Base-by-base conservation (phyloP, 768 basidiomycete genomes). In the Boletus rex-veris region DNA sequence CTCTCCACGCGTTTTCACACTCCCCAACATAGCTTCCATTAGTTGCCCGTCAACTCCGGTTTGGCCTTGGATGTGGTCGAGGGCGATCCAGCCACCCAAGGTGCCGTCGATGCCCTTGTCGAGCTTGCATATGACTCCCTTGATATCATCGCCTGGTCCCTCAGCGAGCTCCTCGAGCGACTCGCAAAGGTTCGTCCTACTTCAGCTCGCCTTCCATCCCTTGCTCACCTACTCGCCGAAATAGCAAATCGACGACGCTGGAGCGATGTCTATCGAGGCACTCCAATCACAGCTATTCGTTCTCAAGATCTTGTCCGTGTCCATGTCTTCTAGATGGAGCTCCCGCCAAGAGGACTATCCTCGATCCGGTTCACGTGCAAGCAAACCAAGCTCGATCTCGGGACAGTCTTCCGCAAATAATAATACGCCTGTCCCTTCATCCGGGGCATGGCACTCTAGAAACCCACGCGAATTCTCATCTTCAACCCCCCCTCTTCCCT, bases 41-140 rank as follows among this genome's bases (percentile, higher is more conserved):
- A 97, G 94, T 79, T 97, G 9, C 94, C 93, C 50, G 86, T 83
- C 65, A 80, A 91, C 71, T 93, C 93, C 31, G 93, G 93, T 18
- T 75, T 82, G 39, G 74, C 83, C 12, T 68, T 95, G 53, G 83
- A 85, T 63, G 77, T 80, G 28, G 74, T 95, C 50, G 92, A 96
- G 71, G 76, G 76, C 8, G 92, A 95, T 70, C 73, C 77, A 33
- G 83, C 90, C 6, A 83, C 88, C 0, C 82, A 84, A 58, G 84
- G 90, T 64, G 82, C 88, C 8, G 82, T 94, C 38, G 82, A 87
- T 58, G 83, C 91, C 12, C 76, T 96, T 16, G 80, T 90, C n/a
- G 84, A 90, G 42, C 79, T 95, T 14, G 84, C 92, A 3, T 73
- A 77, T 50, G 88, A 90, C 58, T 85, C 87, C 10, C 70, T 93